Evolutionary conservation across 148 eudicot genomes (phyloP).

Genomic region (Amaranthus cruentus): DNA sequence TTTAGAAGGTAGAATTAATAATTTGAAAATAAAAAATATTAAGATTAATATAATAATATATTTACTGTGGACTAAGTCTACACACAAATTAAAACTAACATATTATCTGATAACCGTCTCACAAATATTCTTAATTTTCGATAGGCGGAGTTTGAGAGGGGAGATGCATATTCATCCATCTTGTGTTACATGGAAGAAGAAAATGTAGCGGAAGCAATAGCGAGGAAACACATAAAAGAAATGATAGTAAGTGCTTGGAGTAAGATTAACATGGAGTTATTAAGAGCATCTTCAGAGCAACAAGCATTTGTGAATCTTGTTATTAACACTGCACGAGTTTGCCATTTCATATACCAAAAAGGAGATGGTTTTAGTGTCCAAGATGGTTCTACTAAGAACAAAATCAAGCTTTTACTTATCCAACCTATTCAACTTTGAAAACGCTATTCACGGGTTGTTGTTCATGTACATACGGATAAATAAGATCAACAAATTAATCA

Average conservation of each 20-base stretch:
- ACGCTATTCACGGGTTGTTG: no score
- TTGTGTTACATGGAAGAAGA: constrained; percentile 46
- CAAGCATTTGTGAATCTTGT: constrained; percentile 22
- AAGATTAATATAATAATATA: no score
- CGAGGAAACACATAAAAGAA: constrained; percentile 30
- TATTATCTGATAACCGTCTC: no score
- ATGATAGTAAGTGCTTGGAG: constrained; percentile 36
- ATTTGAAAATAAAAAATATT: no score
- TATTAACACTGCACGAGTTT: constrained; percentile 40
- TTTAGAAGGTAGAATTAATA: no score
- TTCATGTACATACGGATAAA: no score
- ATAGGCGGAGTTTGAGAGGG: constrained; percentile 51
- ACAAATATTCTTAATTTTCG: neutral
- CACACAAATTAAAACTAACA: no score
- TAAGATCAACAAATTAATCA: no score
- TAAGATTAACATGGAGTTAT: constrained; percentile 32
- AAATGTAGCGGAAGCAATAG: constrained; percentile 36
- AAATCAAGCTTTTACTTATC: constrained; percentile 30
- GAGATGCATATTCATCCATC: constrained; percentile 47
- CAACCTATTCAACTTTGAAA: constrained; percentile 28
- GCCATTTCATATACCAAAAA: constrained; percentile 40
- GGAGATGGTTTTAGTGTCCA: constrained; percentile 51
- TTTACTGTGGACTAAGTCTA: no score
- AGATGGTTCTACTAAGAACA: constrained; percentile 28
- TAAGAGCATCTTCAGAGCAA: constrained; percentile 1